Evolutionary conservation across 2,329 filamentous ascomycete species (phyloP).

Genomic region (Lojkania enalia): DNA sequence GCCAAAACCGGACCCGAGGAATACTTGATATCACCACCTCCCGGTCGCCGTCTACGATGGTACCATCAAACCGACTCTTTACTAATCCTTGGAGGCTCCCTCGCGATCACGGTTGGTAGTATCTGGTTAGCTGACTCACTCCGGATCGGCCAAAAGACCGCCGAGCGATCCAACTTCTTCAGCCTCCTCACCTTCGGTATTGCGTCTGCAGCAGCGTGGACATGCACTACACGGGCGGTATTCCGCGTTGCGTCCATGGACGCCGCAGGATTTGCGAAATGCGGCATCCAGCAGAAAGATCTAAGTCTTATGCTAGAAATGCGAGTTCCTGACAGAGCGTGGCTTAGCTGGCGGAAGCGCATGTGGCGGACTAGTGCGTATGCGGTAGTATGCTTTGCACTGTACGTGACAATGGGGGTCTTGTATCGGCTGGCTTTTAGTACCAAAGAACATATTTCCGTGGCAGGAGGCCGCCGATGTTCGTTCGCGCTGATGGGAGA

Average conservation of each 20-base stretch:
- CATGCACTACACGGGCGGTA: neutral
- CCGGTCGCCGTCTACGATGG: neutral
- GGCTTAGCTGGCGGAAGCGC: neutral
- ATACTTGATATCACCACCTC: neutral
- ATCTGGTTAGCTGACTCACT: neutral
- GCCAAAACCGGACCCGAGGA: neutral
- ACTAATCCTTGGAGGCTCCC: neutral
- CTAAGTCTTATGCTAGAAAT: neutral
- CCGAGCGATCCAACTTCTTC: slow-evolving; percentile 1
- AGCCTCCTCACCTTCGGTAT: slow-evolving; percentile 4
- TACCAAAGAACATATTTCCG: neutral
- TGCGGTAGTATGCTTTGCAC: neutral
- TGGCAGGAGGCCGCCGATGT: neutral
- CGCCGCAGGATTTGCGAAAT: neutral
- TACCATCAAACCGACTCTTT: neutral
- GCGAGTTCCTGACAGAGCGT: neutral
- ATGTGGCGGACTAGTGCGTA: neutral
- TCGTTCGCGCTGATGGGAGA: neutral
- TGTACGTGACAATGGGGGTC: neutral
- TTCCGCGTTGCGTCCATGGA: neutral
- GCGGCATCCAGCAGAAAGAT: neutral
- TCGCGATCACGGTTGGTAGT: neutral
- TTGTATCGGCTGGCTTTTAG: neutral
- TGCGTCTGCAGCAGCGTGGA: slow-evolving; percentile 3
- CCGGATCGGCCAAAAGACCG: neutral